Percentiles rank a stretch among this genome's conserved stretches.
These are phyloP conservation scores for Scalesia atractyloides DNA, from an alignment of 129 eudicot genomes.

Conservation along the genomic window DNA sequence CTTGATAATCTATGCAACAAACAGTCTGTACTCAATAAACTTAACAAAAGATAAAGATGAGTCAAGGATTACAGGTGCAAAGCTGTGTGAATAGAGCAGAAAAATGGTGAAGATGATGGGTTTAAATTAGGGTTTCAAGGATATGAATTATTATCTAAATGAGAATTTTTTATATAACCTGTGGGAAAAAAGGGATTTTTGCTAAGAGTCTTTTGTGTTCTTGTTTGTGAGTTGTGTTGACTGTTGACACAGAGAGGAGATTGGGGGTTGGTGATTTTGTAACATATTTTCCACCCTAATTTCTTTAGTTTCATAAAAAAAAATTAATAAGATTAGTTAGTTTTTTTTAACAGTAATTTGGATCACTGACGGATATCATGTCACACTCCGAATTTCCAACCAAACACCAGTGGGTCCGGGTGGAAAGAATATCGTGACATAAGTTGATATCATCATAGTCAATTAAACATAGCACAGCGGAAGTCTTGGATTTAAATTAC, in stretches of 20 bases:
- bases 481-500: no score
- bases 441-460: no score
- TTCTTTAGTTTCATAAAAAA: no score
- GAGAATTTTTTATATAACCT: neutral
- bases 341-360: no score
- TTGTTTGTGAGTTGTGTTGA: constrained; percentile 18
- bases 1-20: constrained; percentile 17
- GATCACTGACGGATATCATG: no score
- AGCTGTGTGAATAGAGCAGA: neutral
- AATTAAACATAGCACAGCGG: no score
- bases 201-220: constrained; percentile 20
- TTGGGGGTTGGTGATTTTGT: constrained; percentile 19
- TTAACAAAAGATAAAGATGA: constrained; percentile 5
- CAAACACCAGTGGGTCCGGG: no score
- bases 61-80: constrained; percentile 8
- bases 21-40: constrained; percentile 14
- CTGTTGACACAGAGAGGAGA: constrained; percentile 1
- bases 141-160: neutral
- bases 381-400: no score
- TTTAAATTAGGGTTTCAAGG: constrained; percentile 10
- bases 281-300: constrained; percentile 18
- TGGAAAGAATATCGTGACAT: no score
- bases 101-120: constrained; percentile 1
- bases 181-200: constrained; percentile 5
- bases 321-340: no score